Evolutionary conservation across 768 basidiomycete genomes (phyloP), one percentile per base, ranked within the genome.

Genomic region (Podaxis sp.): DNA sequence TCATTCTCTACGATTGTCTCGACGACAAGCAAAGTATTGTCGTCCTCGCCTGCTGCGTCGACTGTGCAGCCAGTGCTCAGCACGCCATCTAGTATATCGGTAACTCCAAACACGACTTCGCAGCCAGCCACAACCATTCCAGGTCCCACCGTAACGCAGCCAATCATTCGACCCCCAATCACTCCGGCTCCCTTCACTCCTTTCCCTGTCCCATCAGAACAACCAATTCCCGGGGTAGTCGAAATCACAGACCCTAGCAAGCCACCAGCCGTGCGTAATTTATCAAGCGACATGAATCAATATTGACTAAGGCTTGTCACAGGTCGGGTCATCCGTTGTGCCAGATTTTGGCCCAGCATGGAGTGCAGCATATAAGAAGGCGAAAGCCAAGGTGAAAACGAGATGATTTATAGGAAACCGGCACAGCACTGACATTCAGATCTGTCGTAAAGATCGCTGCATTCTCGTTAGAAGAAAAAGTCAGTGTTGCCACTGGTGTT

Each of bases 391-490:
- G 76, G 85, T 86, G 63, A 61, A 78, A 32, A 11, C n/a, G 35
- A n/a, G 32, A 46, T 46, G 21, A 51, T 35, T 7, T 18, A 1
- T 21, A 47, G 9, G 70, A 11, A 32, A 2, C 28, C 57, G 7
- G 21, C 16, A 28, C n/a, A 28, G 35, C 57, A 23, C 57, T 61
- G 32, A 64, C 46, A 21, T 5, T 61, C 23, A 65, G 62, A 64
- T 44, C 14, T 44, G 42, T 4, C 2, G 5, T 44, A 18, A 35
- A 84, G 81, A 75, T 85, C 18, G 68, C 80, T 2, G 64, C 65
- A 14, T 82, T 83, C 57, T 79, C 84, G 6, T 72, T 89, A 28
- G 81, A 86, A 59, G 81, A 89, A 70, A 90, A 90, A 68, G 82
- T 83, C 5, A 85, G 79, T 50, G 70, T 87, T 3, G 79, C 79